phyloP scores from a whole-genome alignment of 352 stramenopile genomes.

The Phytophthora citrophthora region DNA sequence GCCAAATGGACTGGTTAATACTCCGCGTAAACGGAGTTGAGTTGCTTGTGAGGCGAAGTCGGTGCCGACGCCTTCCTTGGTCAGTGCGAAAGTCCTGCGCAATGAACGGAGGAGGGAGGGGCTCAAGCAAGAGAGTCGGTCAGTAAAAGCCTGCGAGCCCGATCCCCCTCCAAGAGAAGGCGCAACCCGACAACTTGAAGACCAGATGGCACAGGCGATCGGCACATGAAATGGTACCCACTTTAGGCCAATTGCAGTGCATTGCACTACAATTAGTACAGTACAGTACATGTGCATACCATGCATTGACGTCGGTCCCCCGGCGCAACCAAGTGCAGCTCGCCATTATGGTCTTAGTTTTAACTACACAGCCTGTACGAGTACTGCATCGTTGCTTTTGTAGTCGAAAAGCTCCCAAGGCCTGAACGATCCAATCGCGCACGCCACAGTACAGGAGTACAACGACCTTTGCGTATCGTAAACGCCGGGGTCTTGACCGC shows the following conservation, averaged over 20 bases:
- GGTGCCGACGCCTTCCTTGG: constrained; percentile 7
- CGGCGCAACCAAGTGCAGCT: too few species aligned
- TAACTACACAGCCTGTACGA: too few species aligned
- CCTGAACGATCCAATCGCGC: constrained; percentile 1
- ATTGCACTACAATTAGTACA: too few species aligned
- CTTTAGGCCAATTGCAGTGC: background rate
- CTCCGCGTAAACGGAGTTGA: constrained; percentile 31
- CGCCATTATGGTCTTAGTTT: too few species aligned
- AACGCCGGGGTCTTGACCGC: background rate
- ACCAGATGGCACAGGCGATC: constrained; percentile 22
- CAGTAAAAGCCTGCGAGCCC: constrained; percentile 31
- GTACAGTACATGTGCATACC: too few species aligned
- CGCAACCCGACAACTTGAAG: constrained; percentile 22
- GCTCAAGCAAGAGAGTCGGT: constrained; percentile 36
- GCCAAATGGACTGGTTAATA: constrained; percentile 22
- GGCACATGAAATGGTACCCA: constrained; percentile 4
- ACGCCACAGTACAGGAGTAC: constrained; percentile 22
- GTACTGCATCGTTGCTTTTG: too few species aligned
- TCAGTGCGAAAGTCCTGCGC: constrained; percentile 29
- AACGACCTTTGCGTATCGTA: constrained; percentile 6
- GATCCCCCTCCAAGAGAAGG: constrained; percentile 15
- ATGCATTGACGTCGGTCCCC: too few species aligned
- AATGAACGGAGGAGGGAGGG: constrained; percentile 22
- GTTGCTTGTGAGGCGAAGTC: constrained; percentile 4
- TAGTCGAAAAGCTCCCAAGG: too few species aligned